Evolutionary conservation across 2,329 filamentous ascomycete genomes (phyloP).

Genomic region (Penicillium sp.): DNA sequence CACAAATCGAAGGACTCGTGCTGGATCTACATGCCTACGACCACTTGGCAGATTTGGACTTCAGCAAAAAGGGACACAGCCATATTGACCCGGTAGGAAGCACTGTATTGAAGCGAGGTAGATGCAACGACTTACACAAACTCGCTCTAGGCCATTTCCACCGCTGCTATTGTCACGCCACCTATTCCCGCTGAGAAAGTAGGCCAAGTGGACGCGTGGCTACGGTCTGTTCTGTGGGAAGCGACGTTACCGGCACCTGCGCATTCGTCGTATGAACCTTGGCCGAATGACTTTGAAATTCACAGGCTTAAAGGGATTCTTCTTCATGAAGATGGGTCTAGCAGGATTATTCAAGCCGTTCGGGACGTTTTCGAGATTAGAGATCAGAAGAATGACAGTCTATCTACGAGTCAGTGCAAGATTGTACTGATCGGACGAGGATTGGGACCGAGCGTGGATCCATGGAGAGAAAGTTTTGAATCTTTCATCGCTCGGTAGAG

Average conservation of each 20-base stretch:
- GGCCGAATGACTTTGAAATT: conserved; percentile 59
- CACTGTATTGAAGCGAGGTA: neutral
- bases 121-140: too few relatives aligned
- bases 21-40: conserved; percentile 93
- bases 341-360: conserved; percentile 83
- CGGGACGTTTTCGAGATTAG: conserved; percentile 89
- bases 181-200: conserved; percentile 55
- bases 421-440: conserved; percentile 46
- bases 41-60: conserved; percentile 66
- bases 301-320: conserved; percentile 83
- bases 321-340: conserved; percentile 55
- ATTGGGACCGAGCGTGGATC: conserved; percentile 29
- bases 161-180: conserved; percentile 65
- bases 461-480: conserved; percentile 36
- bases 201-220: conserved; percentile 66
- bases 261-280: conserved; percentile 13
- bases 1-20: conserved; percentile 75
- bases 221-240: conserved; percentile 82
- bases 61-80: conserved; percentile 71
- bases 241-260: conserved; percentile 25
- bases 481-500: conserved; percentile 24
- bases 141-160: conserved; percentile 67
- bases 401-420: conserved; percentile 31
- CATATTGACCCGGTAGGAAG: conserved; percentile 74
- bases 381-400: conserved; percentile 45